Conservation (phyloP, 2,329 filamentous ascomycete genomes). For the Arthrobotrys musiformis region DNA sequence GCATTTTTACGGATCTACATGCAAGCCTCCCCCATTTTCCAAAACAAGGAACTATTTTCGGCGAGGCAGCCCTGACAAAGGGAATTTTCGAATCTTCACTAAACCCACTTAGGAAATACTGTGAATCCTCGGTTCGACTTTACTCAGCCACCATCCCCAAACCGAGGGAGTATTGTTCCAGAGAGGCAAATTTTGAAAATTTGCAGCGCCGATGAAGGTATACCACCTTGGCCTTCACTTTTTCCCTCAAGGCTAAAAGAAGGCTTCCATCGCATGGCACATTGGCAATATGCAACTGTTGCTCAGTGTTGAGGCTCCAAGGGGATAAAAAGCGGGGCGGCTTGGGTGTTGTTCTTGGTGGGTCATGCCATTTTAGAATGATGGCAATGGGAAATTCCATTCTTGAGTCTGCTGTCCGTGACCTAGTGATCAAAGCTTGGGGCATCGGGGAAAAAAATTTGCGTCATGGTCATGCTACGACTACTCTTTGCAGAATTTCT, state of each 20-base stretch:
- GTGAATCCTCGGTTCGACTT: conserved; percentile 34
- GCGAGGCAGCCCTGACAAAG: conserved; percentile 6
- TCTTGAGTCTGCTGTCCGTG: neutral
- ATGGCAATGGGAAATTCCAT: conserved; percentile 1
- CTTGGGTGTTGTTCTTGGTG: neutral
- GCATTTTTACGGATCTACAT: conserved; percentile 1
- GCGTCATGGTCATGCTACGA: conserved; percentile 30
- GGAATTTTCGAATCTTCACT: neutral
- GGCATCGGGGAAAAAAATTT: neutral
- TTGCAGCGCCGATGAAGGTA: neutral
- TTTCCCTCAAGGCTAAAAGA: no score
- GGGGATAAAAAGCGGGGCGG: neutral
- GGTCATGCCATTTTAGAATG: conserved; percentile 29
- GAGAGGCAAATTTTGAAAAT: conserved; percentile 16
- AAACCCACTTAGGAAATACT: conserved; percentile 26
- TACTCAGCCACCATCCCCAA: conserved; percentile 40
- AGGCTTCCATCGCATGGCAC: neutral
- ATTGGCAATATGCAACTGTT: neutral
- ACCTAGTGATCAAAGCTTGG: neutral
- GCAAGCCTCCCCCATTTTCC: conserved; percentile 22
- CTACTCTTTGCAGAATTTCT: neutral
- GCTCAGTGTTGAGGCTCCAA: neutral
- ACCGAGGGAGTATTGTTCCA: conserved; percentile 18
- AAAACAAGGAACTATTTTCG: conserved; percentile 15
- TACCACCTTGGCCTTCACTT: neutral